A percentile compares a stretch with the other conserved stretches of the same genome.
Evolutionary conservation across 805 yeast genomes (phyloP).

Genomic region (Sugiyamaella floridensis): DNA sequence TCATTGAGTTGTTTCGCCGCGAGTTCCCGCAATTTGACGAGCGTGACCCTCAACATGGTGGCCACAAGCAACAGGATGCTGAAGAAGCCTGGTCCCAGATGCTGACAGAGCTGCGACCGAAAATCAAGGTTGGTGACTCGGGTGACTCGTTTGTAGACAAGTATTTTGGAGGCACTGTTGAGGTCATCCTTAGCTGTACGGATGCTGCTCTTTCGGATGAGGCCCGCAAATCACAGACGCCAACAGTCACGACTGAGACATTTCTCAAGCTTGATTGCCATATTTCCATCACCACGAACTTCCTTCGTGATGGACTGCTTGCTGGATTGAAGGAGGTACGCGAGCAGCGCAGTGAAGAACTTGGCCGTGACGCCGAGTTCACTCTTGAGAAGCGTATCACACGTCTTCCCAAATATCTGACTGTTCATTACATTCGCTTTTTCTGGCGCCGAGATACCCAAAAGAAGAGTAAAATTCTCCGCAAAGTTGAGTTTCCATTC

Average conservation of each 20-base stretch:
- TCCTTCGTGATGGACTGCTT: conserved; percentile 74
- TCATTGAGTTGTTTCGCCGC: conserved; percentile 49
- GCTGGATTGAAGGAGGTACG: conserved; percentile 68
- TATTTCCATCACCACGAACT: conserved; percentile 77
- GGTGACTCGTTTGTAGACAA: conserved; percentile 41
- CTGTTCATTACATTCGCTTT: conserved; percentile 89
- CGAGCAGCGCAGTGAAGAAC: conserved; percentile 66
- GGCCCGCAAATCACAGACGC: conserved; percentile 30
- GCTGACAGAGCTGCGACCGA: conserved; percentile 42
- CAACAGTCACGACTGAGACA: conserved; percentile 42
- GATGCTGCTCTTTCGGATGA: conserved; percentile 34
- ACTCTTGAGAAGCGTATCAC: conserved; percentile 53
- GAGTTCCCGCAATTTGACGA: conserved; percentile 87
- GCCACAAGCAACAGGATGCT: conserved; percentile 93
- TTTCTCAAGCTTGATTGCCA: conserved; percentile 81
- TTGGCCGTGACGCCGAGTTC: conserved; percentile 66
- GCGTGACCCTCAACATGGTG: conserved; percentile 48
- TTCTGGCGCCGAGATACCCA: conserved; percentile 92
- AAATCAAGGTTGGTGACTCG: conserved; percentile 29
- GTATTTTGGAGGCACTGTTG: conserved; percentile 59
- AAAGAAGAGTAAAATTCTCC: conserved; percentile 85
- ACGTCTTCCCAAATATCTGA: conserved; percentile 77
- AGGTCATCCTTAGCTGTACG: conserved; percentile 54
- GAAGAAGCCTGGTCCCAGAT: conserved; percentile 91
- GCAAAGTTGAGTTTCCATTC: conserved; percentile 93